Conservation (phyloP, 1,139 yeast species). For the Sugiyamaella pinicola region DNA sequence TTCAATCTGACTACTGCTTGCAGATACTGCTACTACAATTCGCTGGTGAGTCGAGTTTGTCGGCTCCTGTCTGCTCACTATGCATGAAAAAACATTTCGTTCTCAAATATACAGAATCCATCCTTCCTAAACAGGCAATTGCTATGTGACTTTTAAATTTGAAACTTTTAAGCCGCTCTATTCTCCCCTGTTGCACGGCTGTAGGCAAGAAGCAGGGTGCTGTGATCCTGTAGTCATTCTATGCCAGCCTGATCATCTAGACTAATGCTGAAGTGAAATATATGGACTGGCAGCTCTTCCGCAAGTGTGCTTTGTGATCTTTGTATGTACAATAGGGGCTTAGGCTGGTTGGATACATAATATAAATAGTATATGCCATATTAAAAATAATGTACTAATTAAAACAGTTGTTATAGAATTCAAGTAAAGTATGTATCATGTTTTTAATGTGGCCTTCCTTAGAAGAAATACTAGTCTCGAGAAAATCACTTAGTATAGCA, state of each 20-base stretch:
- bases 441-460: too few species aligned
- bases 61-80: background rate
- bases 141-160: background rate
- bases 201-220: too few species aligned
- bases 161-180: background rate
- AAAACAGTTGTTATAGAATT: too few species aligned
- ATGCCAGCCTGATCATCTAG: too few species aligned
- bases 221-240: too few species aligned
- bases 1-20: background rate
- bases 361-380: background rate
- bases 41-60: background rate
- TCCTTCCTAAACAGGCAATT: constrained; percentile 4
- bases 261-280: too few species aligned
- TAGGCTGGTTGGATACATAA: background rate
- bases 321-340: too few species aligned
- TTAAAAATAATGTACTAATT: too few species aligned
- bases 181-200: background rate
- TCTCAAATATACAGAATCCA: constrained; percentile 3
- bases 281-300: background rate
- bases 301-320: too few species aligned
- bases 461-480: too few species aligned
- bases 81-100: constrained; percentile 13
- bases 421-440: too few species aligned
- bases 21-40: constrained; percentile 1
- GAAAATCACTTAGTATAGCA: too few species aligned